Evolutionary conservation across 108 stramenopile genomes (phyloP), one percentile per base, ranked within the genome.

Genomic region (Pseudonitzschia pungens): DNA sequence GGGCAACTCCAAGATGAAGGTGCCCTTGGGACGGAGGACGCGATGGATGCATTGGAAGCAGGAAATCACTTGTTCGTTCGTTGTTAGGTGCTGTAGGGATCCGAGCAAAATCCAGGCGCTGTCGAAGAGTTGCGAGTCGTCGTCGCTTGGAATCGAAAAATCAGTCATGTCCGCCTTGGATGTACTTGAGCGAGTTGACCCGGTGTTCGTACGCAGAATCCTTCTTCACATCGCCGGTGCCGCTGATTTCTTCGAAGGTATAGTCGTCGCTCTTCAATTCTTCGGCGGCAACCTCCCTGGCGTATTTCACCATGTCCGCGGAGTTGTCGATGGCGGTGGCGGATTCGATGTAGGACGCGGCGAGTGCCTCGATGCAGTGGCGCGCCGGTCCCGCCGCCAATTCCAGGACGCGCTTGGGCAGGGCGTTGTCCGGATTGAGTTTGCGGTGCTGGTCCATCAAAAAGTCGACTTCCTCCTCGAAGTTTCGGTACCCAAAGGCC

Each of bases 361-460:
- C 63, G 50, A 91, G 60, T 26, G 90, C 90, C 31, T 68, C 67
- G 16, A 93, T 71, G 68, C 78, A 86, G 82, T 94, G 93, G n/a
- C 93, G 72, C 12, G 90, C 89, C 24, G 93, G 93, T 64, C 93
- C 93, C 43, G 93, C 89, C 4, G 90, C 93, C 20, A 94, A 50
- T 71, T 94, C 93, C 58, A 94, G 60, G 24, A 91, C 73, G 21
- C 74, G 55, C 28, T 68, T 40, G 8, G 82, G 76, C n/a, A 50
- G 43, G 12, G 62, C 42, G 7, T 53, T 74, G 31, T 55, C 70
- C 32, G 65, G 76, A 50, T 77, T 58, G 24, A 74, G 55, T 14
- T 40, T 41, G 26, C 67, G 67, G 69, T 94, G 90, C 42, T 80
- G 75, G 62, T 78, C 64, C 22, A 90, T 24, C 41, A 94, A 69